A percentile compares a stretch with the other conserved stretches of the same genome.
These are phyloP conservation scores for Macrocybe gigantea DNA, from an alignment of 768 basidiomycete genomes.

Conservation along the genomic window DNA sequence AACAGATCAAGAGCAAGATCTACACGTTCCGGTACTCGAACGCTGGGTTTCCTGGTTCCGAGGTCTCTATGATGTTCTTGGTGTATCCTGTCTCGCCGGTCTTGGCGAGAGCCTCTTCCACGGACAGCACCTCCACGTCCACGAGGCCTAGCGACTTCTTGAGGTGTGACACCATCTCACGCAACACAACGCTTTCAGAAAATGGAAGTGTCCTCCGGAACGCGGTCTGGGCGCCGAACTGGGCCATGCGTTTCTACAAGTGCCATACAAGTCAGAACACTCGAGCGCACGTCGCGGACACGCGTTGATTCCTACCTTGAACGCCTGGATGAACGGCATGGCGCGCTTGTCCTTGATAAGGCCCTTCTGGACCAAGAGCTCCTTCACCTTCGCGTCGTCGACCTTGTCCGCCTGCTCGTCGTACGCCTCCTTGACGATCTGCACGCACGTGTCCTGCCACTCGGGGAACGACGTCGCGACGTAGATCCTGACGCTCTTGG, in stretches of 20 bases:
- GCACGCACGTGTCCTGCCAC: constrained; percentile 88
- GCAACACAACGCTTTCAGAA: constrained; percentile 71
- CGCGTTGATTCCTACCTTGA: constrained; percentile 62
- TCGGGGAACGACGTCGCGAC: constrained; percentile 87
- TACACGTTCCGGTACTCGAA: constrained; percentile 84
- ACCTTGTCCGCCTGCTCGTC: constrained; percentile 52
- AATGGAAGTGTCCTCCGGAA: constrained; percentile 83
- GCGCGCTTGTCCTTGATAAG: constrained; percentile 92
- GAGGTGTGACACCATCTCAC: constrained; percentile 72
- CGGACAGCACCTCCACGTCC: constrained; percentile 65
- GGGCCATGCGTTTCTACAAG: constrained; percentile 71
- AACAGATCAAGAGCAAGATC: not conserved
- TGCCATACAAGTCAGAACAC: constrained; percentile 5
- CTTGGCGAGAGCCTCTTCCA: constrained; percentile 59
- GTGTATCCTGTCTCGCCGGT: constrained; percentile 54
- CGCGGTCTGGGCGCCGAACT: constrained; percentile 68
- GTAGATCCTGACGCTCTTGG: constrained; percentile 84
- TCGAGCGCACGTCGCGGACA: not conserved
- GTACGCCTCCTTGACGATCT: constrained; percentile 67
- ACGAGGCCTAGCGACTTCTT: constrained; percentile 67
- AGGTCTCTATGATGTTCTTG: constrained; percentile 67
- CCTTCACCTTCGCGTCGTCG: constrained; percentile 77
- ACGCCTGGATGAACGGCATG: constrained; percentile 91
- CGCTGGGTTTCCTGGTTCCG: constrained; percentile 83
- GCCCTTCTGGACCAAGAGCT: constrained; percentile 60